Evolutionary conservation across 352 stramenopile genomes (phyloP).

Genomic region (Globisporangium uncinulatum): DNA sequence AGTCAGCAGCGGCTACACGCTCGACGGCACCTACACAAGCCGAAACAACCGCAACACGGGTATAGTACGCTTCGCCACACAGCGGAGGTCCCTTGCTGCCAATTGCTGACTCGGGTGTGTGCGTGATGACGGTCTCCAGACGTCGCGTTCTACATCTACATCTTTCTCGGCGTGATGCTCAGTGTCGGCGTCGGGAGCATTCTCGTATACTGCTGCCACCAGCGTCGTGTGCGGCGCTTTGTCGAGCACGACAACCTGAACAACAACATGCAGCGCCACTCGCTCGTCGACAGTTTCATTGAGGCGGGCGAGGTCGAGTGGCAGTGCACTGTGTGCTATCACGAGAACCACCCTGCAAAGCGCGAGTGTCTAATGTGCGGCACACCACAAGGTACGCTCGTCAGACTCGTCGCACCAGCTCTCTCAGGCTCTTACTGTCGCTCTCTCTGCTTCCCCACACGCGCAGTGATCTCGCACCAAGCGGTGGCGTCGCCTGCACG

Average conservation of each 20-base stretch:
- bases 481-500: slow-evolving; percentile 26
- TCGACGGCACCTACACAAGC: slow-evolving; percentile 1
- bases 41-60: neutral
- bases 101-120: neutral
- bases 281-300: slow-evolving; percentile 73
- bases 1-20: neutral
- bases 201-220: slow-evolving; percentile 61
- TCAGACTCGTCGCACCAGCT: neutral
- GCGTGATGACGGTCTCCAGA: slow-evolving; percentile 10
- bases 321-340: slow-evolving; percentile 81
- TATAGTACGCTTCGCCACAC: neutral
- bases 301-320: slow-evolving; percentile 67
- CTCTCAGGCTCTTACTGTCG: neutral
- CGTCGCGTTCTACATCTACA: slow-evolving; percentile 65
- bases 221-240: slow-evolving; percentile 48
- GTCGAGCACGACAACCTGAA: slow-evolving; percentile 66
- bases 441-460: neutral
- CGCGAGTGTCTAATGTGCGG: slow-evolving; percentile 80
- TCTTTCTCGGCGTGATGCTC: slow-evolving; percentile 65
- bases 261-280: slow-evolving; percentile 87
- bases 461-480: slow-evolving; percentile 65
- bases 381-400: slow-evolving; percentile 49
- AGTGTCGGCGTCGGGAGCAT: slow-evolving; percentile 31
- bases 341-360: slow-evolving; percentile 82
- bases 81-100: neutral